phyloP scores from a whole-genome alignment of 2,329 filamentous ascomycete genomes.

The Esteya vermicola region DNA sequence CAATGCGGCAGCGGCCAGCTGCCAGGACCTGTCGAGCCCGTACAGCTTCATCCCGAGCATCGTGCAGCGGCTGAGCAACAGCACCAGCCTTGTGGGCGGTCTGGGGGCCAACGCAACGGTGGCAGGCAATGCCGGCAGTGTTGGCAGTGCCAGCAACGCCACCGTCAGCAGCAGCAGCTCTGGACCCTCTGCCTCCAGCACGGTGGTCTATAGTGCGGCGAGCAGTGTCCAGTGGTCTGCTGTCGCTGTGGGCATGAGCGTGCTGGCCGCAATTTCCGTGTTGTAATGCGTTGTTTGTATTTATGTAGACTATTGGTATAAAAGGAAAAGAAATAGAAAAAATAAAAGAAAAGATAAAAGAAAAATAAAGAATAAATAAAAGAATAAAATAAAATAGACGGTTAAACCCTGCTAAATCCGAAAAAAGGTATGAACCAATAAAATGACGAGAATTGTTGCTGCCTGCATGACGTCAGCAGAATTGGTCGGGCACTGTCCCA shows the following conservation, averaged over 20 bases:
- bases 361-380: too few species aligned
- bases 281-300: not conserved
- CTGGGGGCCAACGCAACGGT: slow-evolving; percentile 7
- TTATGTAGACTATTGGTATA: too few species aligned
- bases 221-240: too few species aligned
- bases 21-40: not conserved
- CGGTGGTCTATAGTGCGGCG: not conserved
- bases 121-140: not conserved
- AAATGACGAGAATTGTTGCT: too few species aligned
- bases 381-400: not conserved
- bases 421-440: slow-evolving; percentile 11
- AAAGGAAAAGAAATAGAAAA: too few species aligned
- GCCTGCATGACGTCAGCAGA: not conserved
- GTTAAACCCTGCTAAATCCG: not conserved
- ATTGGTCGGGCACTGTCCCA: not conserved
- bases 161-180: not conserved
- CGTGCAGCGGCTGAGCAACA: slow-evolving; percentile 7
- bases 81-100: slow-evolving; percentile 4
- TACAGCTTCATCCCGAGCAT: slow-evolving; percentile 5
- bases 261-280: too few species aligned
- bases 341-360: too few species aligned
- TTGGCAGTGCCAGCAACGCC: not conserved
- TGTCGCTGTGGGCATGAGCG: too few species aligned
- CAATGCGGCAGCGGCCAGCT: not conserved
- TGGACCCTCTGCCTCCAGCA: not conserved